phyloP scores from a whole-genome alignment of 1,284 basidiomycete species.

The Ganoderma meredithae region DNA sequence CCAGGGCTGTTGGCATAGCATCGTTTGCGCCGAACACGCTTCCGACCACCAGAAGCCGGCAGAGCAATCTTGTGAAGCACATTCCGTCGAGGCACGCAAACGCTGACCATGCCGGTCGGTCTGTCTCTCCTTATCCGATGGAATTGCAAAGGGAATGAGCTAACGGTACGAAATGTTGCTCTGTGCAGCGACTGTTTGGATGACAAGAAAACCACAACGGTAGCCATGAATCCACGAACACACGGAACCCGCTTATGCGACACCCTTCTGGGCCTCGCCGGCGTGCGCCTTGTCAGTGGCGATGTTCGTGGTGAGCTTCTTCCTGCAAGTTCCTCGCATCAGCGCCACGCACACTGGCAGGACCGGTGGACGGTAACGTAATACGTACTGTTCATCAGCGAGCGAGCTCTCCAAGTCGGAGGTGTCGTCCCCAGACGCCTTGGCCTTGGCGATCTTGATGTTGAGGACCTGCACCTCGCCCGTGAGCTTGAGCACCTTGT shows the following conservation, averaged over 20 bases:
- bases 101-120: neutral
- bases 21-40: neutral
- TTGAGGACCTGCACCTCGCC: conserved; percentile 49
- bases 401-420: conserved; percentile 41
- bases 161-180: conserved; percentile 32
- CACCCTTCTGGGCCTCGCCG: conserved; percentile 45
- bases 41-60: neutral
- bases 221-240: conserved; percentile 2
- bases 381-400: conserved; percentile 43
- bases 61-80: neutral
- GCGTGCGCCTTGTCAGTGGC: conserved; percentile 45
- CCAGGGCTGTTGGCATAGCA: neutral
- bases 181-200: conserved; percentile 26
- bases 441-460: conserved; percentile 51
- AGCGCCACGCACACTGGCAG: neutral
- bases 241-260: conserved; percentile 25
- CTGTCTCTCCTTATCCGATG: conserved; percentile 28
- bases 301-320: conserved; percentile 49
- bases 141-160: conserved; percentile 27
- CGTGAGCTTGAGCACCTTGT: conserved; percentile 60
- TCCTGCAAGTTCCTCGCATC: conserved; percentile 11
- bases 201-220: conserved; percentile 22
- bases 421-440: conserved; percentile 46
- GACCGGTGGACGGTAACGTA: neutral
- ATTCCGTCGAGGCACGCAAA: neutral